Evolutionary conservation across 2,329 filamentous ascomycete species (phyloP), one percentile per base, ranked within the genome.

Genomic region (Talaromyces sp.): DNA sequence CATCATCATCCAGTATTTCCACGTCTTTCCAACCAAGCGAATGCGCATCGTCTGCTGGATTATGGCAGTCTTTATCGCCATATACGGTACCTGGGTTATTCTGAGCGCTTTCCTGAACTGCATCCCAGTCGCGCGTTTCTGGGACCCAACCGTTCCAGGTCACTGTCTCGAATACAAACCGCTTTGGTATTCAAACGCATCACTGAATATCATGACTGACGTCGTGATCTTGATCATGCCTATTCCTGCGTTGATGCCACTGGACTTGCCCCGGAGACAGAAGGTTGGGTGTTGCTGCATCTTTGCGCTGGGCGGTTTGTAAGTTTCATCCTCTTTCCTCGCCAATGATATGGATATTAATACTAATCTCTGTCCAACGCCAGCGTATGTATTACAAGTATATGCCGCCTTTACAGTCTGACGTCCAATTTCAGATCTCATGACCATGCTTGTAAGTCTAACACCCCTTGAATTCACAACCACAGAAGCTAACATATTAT

Each of bases 1-100:
- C 0, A 80, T 82, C 58, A 68, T 82, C n/a, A 70, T 80, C 60
- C 80, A 82, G 66, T 82, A 82, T 66, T 75, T 80, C 23, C 79
- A 78, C 40, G 74, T 82, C 55, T 81, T 82, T 67, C 72, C 69
- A 37, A 72, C 70, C 2, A 71, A 65, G 6, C 66, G 65, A 37
- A 75, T 75, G 66, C 73, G 77, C 4, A 60, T 73, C 21, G 64
- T 73, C 28, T 79, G 75, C 65, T 78, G 72, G 68, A 52, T 69
- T 11, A 72, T 81, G 66, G 71, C 81, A 25, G 62, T 66, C 0
- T 52, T 74, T 61, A 61, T 76, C 69, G 77, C 23, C 44, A 68
- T 69, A 5, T 76, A 74, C 55, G 74, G 74, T 1, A 70, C 70
- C 0, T 76, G 73, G 74, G 70, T 70, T 1, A 70, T 76, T 7